A percentile compares a stretch with the other conserved stretches of the same genome.
phyloP scores from a whole-genome alignment of 306 rosid species.

The Carpinus fangiana region DNA sequence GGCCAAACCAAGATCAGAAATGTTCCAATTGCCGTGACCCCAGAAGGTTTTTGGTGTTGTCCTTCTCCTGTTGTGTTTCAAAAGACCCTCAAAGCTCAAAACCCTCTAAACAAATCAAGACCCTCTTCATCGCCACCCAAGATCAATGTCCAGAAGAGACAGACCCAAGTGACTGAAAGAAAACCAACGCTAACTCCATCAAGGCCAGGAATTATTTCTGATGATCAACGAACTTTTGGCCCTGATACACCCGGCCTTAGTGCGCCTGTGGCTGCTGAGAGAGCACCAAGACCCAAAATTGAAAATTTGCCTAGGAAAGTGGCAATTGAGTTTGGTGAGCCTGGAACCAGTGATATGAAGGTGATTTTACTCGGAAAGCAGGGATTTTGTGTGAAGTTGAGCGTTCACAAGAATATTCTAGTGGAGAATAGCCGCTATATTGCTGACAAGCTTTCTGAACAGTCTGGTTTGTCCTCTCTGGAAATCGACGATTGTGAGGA shows the following conservation, averaged over 20 bases:
- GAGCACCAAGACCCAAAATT: constrained; percentile 59
- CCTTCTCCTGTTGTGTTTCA: constrained; percentile 94
- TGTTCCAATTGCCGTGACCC: constrained; percentile 93
- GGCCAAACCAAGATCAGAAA: constrained; percentile 75
- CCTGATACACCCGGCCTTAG: constrained; percentile 46
- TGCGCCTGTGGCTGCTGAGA: constrained; percentile 54
- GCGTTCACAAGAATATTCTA: constrained; percentile 75
- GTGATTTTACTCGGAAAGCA: constrained; percentile 76
- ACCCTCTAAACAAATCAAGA: constrained; percentile 70
- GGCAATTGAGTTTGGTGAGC: constrained; percentile 93
- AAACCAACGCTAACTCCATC: constrained; percentile 52
- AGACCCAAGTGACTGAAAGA: constrained; percentile 44
- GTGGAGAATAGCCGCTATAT: constrained; percentile 62
- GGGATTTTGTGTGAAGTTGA: constrained; percentile 87
- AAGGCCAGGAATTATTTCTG: constrained; percentile 47
- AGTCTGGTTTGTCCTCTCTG: constrained; percentile 47
- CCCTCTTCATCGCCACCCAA: constrained; percentile 67
- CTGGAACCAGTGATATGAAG: constrained; percentile 80
- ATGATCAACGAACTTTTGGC: constrained; percentile 51
- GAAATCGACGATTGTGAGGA: constrained; percentile 84
- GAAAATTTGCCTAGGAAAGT: constrained; percentile 81
- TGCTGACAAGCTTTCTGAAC: constrained; percentile 59
- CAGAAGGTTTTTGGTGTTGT: constrained; percentile 95
- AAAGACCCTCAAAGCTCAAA: constrained; percentile 71
- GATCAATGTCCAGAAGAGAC: constrained; percentile 51